A percentile compares a stretch with the other conserved stretches of the same genome.
These are phyloP conservation scores for Phytophthora cactorum DNA, from an alignment of 352 stramenopile genomes.

Conservation along the genomic window DNA sequence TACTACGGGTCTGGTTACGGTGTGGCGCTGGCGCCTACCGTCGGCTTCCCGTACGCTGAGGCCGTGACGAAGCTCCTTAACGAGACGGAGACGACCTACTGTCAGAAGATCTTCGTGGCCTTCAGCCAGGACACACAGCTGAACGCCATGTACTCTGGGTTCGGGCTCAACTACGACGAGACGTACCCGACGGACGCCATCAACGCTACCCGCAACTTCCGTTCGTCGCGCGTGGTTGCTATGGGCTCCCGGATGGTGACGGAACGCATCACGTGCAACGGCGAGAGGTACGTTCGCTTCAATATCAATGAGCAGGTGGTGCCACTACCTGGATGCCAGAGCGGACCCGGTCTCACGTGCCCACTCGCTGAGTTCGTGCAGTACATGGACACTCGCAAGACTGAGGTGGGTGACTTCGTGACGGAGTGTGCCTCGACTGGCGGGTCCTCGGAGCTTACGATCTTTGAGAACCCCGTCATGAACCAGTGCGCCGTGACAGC, in stretches of 20 bases:
- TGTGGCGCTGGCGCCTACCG: constrained; percentile 48
- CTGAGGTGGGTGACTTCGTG: constrained; percentile 53
- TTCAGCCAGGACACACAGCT: constrained; percentile 68
- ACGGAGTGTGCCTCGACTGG: constrained; percentile 43
- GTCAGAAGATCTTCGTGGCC: constrained; percentile 58
- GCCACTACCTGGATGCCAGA: constrained; percentile 48
- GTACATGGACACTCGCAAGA: constrained; percentile 45
- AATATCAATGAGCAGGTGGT: constrained; percentile 61
- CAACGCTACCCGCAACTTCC: constrained; percentile 45
- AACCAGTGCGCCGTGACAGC: constrained; percentile 43
- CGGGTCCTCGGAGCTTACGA: constrained; percentile 42
- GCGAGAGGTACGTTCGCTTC: constrained; percentile 51
- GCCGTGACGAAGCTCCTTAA: constrained; percentile 50
- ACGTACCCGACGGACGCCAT: constrained; percentile 44
- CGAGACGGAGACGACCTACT: constrained; percentile 49
- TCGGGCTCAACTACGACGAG: constrained; percentile 53
- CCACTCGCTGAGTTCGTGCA: constrained; percentile 45
- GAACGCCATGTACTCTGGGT: constrained; percentile 52
- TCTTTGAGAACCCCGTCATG: constrained; percentile 55
- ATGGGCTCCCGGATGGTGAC: constrained; percentile 59
- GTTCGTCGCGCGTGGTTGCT: constrained; percentile 46
- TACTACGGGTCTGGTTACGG: constrained; percentile 61
- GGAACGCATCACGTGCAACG: constrained; percentile 51
- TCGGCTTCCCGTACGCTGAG: constrained; percentile 50
- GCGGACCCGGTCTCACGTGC: constrained; percentile 54